These are phyloP conservation scores for Sporobolomyces roseus DNA, from an alignment of 768 basidiomycete species.

Conservation along the genomic window DNA sequence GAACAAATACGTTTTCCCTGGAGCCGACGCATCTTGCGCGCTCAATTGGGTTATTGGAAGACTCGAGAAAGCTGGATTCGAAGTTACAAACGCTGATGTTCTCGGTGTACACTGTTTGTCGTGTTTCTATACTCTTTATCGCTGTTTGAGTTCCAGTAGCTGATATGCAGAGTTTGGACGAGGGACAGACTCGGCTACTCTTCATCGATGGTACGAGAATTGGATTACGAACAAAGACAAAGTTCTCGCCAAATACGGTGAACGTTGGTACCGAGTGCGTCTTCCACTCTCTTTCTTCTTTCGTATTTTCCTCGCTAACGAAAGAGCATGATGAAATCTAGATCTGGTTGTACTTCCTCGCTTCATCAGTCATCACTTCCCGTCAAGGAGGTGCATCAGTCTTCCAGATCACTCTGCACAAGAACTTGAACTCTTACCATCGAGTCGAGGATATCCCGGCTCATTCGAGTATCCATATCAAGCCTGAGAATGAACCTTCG, in stretches of 20 bases:
- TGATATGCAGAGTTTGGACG: no score
- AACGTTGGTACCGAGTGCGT: conserved; percentile 72
- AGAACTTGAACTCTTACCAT: conserved; percentile 94
- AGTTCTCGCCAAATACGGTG: conserved; percentile 82
- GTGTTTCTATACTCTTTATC: conserved; percentile 51
- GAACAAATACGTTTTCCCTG: conserved; percentile 98
- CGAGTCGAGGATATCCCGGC: conserved; percentile 77
- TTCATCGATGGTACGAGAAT: conserved; percentile 85
- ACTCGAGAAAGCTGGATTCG: conserved; percentile 82
- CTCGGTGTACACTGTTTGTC: conserved; percentile 77
- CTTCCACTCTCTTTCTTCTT: background rate
- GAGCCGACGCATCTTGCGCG: conserved; percentile 92
- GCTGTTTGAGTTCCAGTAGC: no score
- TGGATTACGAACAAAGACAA: conserved; percentile 92
- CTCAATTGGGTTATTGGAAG: conserved; percentile 84
- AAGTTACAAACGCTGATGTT: conserved; percentile 93
- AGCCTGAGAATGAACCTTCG: conserved; percentile 30
- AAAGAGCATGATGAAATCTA: background rate
- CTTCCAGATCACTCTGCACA: conserved; percentile 89
- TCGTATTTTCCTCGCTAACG: background rate
- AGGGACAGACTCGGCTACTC: conserved; percentile 41
- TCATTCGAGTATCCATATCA: conserved; percentile 53
- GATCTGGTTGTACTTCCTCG: conserved; percentile 95
- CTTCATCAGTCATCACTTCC: conserved; percentile 76
- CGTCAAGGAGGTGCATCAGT: conserved; percentile 85